Evolutionary conservation across 768 basidiomycete genomes (phyloP), one percentile per base, ranked within the genome.

Genomic region (Rhodosporidiobolus odoratus): DNA sequence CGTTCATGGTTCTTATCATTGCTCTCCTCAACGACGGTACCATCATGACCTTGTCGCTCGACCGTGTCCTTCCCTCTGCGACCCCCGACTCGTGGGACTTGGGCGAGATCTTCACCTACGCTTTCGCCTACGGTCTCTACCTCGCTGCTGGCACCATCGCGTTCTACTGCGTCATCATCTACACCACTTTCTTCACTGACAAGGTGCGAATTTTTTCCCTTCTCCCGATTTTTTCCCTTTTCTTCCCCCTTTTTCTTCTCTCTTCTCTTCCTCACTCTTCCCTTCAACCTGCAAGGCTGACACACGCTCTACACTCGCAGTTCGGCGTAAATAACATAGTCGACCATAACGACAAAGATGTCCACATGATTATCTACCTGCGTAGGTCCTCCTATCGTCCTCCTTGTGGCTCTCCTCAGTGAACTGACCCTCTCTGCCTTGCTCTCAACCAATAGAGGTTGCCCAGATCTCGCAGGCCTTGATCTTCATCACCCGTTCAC

Each of bases 1-100:
- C 95, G 19, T 98, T 98, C 87, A 98, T 97, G 95, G 87, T 98
- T 76, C 89, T 98, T 80, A 91, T 97, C 81, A 93, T 98, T 75
- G 95, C 95, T 68, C 85, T 97, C 45, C 83, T 96, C 76, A 98
- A 98, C 81, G 95, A 98, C 79, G 95, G 95, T 79, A 97, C 95
- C 72, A 97, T 98, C 85, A 96, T 98, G 93, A 98, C 95, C 12
- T 85, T 97, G 67, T 91, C 90, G 9, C 71, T 77, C 69, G 95
- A 98, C 81, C 91, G 95, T 79, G 95, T 97, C 65, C 81, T 98
- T 75, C 95, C 95, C 30, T 93, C 91, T 45, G 87, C 83, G 81
- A 89, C 89, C 21, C 95, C 95, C 5, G 94, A 98, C 80, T 87
- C 88, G 76, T 98, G 95, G 95, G 92, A 98, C 79, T 81, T 97